Base-by-base conservation (phyloP, 768 basidiomycete species). In the Coprinellus aureogranulatus region DNA sequence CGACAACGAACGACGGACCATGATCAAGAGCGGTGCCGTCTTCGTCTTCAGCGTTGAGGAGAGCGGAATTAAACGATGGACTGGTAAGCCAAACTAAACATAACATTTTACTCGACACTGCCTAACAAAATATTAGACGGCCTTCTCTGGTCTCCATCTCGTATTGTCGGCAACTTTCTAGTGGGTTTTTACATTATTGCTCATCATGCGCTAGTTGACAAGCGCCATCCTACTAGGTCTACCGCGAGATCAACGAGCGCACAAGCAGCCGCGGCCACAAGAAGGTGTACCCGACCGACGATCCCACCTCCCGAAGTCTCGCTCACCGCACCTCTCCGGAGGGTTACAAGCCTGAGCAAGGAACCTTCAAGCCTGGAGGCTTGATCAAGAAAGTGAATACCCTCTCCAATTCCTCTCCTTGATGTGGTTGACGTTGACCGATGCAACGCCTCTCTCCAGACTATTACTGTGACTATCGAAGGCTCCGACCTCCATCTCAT, bases 41-140 rank as follows among this genome's bases (percentile, higher is more conserved):
- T 94, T 92, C 68, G 86, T 94, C 50, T 94, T 92, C 73, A 89
- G 89, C 67, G 91, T 92, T 65, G 87, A 90, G 64, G 90, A 92
- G 68, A 90, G 89, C 67, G 89, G 89, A 12, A 93, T 94, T 72
- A 92, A 90, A 69, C 79, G 91, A 16, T 92, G 91, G 88, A 94
- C 92, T 31, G 92, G 87, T 73, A 61, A 54, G 70, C 62, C n/a
- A n/a, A n/a, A 64, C 41, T 55, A 40, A 45, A 45, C 53, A 50
- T 46, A 40, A 60, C 51, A 46, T 53, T 54, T 57, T 51, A 28
- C 62, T 61, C 59, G 58, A 63, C 59, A 62, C 42, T 58, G 59
- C 59, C 47, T 61, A 45, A 55, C 18, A 41, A 42, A 55, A 47
- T 44, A 41, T 22, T 53, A 83, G 81, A 84, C 64, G 81, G 86